Conservation (phyloP, 345 rosid species). For the Populus pruinosa region DNA sequence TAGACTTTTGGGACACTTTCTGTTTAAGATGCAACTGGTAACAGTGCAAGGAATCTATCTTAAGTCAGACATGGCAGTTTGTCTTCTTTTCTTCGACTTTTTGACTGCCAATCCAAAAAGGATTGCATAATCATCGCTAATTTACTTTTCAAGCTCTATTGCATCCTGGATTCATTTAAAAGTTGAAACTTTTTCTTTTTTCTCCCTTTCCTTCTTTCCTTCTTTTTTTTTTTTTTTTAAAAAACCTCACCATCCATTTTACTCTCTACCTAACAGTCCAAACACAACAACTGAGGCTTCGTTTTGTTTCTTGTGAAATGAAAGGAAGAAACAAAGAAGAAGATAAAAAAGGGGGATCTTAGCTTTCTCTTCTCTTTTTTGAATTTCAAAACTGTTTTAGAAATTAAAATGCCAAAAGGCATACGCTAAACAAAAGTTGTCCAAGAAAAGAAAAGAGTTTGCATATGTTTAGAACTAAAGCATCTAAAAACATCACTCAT, state of each 20-base stretch:
- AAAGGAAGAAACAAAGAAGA: not conserved
- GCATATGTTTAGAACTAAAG: too few species aligned
- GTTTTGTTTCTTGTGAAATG: not conserved
- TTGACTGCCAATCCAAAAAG: not conserved
- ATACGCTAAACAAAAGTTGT: too few species aligned
- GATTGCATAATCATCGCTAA: not conserved
- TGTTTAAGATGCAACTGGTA: not conserved
- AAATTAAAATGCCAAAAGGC: not conserved
- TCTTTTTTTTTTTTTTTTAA: too few species aligned
- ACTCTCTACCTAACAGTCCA: not conserved
- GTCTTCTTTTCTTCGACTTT: not conserved
- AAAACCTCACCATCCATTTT: not conserved
- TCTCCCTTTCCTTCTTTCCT: not conserved
- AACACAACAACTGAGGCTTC: not conserved
- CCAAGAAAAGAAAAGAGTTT: too few species aligned
- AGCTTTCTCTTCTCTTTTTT: not conserved
- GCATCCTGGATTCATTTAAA: not conserved
- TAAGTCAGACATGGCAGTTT: not conserved
- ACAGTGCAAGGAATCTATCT: not conserved
- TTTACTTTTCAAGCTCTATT: not conserved
- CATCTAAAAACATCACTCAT: too few species aligned
- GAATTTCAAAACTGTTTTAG: not conserved
- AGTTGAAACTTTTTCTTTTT: not conserved
- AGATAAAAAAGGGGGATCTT: not conserved
- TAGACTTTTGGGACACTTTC: not conserved